A percentile compares a stretch with the other conserved stretches of the same genome.
These are phyloP conservation scores for Zygosaccharomyces sapae DNA, from an alignment of 1,139 yeast genomes.

Conservation along the genomic window DNA sequence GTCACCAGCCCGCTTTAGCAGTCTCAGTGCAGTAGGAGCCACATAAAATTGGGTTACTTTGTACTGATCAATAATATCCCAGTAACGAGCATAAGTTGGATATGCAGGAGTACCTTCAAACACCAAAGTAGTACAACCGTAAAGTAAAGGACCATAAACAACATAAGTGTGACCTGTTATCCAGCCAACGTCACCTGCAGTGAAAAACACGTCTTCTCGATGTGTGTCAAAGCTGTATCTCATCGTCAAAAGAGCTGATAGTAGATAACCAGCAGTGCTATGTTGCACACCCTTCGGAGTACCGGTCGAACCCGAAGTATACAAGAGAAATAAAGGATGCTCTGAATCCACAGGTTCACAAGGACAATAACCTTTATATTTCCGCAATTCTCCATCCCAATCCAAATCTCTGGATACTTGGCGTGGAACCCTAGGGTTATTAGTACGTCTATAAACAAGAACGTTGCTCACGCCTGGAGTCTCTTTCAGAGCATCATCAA, in stretches of 20 bases:
- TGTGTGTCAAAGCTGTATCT: constrained; percentile 76
- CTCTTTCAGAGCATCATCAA: constrained; percentile 70
- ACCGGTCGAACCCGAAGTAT: constrained; percentile 96
- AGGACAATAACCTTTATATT: constrained; percentile 75
- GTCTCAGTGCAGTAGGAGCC: constrained; percentile 84
- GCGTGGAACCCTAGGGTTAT: constrained; percentile 63
- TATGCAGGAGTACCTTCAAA: constrained; percentile 87
- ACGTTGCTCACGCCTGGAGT: constrained; percentile 68
- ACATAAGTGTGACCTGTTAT: constrained; percentile 83
- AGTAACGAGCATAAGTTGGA: constrained; percentile 73
- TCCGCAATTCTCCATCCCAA: constrained; percentile 74
- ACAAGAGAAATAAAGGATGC: constrained; percentile 88
- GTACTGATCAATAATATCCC: constrained; percentile 77
- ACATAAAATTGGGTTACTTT: constrained; percentile 80
- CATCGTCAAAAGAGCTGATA: constrained; percentile 66
- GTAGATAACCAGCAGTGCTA: constrained; percentile 72
- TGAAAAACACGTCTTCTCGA: constrained; percentile 65
- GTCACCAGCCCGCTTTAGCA: constrained; percentile 79
- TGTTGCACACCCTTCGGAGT: constrained; percentile 97
- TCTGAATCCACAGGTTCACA: constrained; percentile 86
- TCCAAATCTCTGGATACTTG: constrained; percentile 61
- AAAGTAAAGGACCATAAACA: constrained; percentile 73
- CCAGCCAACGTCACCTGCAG: constrained; percentile 91
- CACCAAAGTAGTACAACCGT: constrained; percentile 77
- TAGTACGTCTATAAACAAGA: constrained; percentile 69